A percentile compares a stretch with the other conserved stretches of the same genome.
phyloP scores from a whole-genome alignment of 2,329 filamentous ascomycete species.

The Magnaporthiopsis incrustans region DNA sequence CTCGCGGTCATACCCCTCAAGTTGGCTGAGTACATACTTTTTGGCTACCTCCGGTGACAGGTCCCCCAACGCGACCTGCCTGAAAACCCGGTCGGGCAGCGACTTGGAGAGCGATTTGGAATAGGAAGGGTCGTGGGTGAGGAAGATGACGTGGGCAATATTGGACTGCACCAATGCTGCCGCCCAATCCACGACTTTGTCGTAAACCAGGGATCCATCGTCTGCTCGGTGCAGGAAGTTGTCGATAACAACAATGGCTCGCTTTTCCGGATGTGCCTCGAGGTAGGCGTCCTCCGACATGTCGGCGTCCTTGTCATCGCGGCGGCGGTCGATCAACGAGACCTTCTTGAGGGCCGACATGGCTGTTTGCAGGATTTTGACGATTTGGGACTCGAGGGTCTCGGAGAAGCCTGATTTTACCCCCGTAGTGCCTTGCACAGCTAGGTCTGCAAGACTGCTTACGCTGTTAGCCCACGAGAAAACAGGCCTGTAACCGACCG shows the following conservation, averaged over 20 bases:
- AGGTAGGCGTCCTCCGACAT: constrained; percentile 80
- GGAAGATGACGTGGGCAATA: constrained; percentile 86
- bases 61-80: constrained; percentile 77
- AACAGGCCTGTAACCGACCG: constrained; percentile 85
- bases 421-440: constrained; percentile 86
- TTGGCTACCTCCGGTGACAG: constrained; percentile 80
- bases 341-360: constrained; percentile 71
- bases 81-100: constrained; percentile 84
- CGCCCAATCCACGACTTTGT: constrained; percentile 84
- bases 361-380: constrained; percentile 83
- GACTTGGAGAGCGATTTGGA: constrained; percentile 81
- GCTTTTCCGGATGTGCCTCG: constrained; percentile 76
- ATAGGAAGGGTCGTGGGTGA: constrained; percentile 84
- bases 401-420: constrained; percentile 93
- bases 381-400: constrained; percentile 79
- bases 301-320: constrained; percentile 54
- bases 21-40: constrained; percentile 77
- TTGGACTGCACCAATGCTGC: constrained; percentile 79
- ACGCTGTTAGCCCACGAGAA: constrained; percentile 97
- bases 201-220: constrained; percentile 56
- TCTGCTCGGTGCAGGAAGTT: constrained; percentile 81
- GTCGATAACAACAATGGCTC: constrained; percentile 81
- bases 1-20: constrained; percentile 44
- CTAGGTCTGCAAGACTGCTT: constrained; percentile 85
- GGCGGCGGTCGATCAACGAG: constrained; percentile 59